These are phyloP conservation scores for Magnusiomyces magnusii DNA, from an alignment of 1,139 yeast species.

Conservation along the genomic window DNA sequence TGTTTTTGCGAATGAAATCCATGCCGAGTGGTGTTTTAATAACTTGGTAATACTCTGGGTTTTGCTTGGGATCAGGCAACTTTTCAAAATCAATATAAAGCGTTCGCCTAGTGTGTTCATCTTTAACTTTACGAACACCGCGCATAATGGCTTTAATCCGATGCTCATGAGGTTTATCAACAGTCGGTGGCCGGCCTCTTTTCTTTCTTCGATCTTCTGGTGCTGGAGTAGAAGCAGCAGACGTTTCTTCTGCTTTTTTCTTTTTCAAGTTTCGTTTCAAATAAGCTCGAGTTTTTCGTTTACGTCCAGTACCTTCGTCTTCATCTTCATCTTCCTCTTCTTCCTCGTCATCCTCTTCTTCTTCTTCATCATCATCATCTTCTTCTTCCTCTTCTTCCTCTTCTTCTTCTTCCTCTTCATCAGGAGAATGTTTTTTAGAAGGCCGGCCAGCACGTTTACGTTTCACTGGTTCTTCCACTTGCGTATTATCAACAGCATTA, in stretches of 20 bases:
- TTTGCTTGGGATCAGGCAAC: conserved; percentile 62
- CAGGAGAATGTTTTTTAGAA: conserved; percentile 13
- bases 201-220: conserved; percentile 54
- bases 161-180: conserved; percentile 89
- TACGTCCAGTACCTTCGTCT: conserved; percentile 19
- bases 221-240: conserved; percentile 15
- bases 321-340: conserved; percentile 33
- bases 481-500: too few relatives aligned
- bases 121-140: conserved; percentile 65
- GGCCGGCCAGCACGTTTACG: conserved; percentile 20
- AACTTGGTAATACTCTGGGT: conserved; percentile 59
- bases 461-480: background rate
- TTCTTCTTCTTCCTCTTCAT: conserved; percentile 25
- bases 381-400: conserved; percentile 23
- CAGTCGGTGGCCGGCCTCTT: conserved; percentile 93
- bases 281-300: conserved; percentile 23
- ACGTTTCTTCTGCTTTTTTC: conserved; percentile 19
- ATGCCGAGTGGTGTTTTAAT: conserved; percentile 70
- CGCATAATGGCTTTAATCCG: conserved; percentile 82
- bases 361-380: conserved; percentile 24
- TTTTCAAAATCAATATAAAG: conserved; percentile 65
- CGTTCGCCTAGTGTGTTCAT: conserved; percentile 43
- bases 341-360: conserved; percentile 22
- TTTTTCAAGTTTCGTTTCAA: conserved; percentile 20
- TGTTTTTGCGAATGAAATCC: conserved; percentile 72